These are phyloP conservation scores for Clarireedia sp. DNA, from an alignment of 2,329 filamentous ascomycete genomes.

Conservation along the genomic window DNA sequence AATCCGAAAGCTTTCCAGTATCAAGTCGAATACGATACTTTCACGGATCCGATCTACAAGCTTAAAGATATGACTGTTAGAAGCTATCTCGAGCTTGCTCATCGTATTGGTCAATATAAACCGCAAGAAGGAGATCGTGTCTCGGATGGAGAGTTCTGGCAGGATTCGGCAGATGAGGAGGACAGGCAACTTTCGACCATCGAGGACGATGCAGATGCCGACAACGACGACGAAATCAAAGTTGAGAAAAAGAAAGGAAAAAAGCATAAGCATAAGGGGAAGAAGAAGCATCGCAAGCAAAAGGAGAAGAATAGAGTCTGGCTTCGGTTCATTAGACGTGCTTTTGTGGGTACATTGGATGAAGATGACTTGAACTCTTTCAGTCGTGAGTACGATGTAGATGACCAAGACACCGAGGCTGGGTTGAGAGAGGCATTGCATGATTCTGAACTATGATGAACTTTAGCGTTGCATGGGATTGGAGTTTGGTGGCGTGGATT, in stretches of 20 bases:
- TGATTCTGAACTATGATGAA: background rate
- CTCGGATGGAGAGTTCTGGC: slow-evolving; percentile 12
- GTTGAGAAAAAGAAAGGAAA: slow-evolving; percentile 21
- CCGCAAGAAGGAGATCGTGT: slow-evolving; percentile 28
- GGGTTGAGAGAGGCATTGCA: background rate
- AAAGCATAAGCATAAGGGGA: slow-evolving; percentile 34
- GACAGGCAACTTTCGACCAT: background rate
- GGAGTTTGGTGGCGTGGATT: too few relatives aligned
- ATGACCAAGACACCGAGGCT: background rate
- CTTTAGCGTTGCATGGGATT: too few relatives aligned
- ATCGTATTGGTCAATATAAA: slow-evolving; percentile 58
- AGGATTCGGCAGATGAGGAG: slow-evolving; percentile 18
- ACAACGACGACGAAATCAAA: slow-evolving; percentile 25
- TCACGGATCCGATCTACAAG: slow-evolving; percentile 64
- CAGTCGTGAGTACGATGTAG: slow-evolving; percentile 1
- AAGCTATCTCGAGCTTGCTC: slow-evolving; percentile 72
- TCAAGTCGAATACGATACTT: slow-evolving; percentile 81
- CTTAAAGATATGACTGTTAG: slow-evolving; percentile 77
- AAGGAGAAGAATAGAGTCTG: slow-evolving; percentile 59
- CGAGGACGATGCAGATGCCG: slow-evolving; percentile 21
- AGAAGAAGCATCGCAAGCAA: slow-evolving; percentile 45
- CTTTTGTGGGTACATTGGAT: slow-evolving; percentile 69
- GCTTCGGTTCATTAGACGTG: slow-evolving; percentile 68
- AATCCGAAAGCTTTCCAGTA: slow-evolving; percentile 60
- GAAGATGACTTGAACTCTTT: slow-evolving; percentile 49